Conservation (phyloP, 2,329 filamentous ascomycete species). For the Allantophomopsis cytisporea region DNA sequence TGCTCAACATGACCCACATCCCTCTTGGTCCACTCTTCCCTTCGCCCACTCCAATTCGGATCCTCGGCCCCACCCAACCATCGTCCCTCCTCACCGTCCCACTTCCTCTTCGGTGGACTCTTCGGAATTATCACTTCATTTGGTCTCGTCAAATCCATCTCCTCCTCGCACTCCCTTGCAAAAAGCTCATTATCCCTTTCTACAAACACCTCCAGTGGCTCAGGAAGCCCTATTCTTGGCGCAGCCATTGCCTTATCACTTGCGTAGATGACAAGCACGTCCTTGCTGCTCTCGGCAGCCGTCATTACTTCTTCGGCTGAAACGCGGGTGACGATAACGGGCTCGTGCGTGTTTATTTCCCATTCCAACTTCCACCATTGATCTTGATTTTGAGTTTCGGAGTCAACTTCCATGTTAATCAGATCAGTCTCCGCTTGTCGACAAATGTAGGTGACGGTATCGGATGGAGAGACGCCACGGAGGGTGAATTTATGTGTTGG, state of each 20-base stretch:
- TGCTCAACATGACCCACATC: no score
- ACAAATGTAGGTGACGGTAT: conserved; percentile 35
- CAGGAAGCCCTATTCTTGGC: conserved; percentile 22
- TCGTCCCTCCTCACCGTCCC: conserved; percentile 2
- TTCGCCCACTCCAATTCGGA: no score
- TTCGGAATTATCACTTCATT: neutral
- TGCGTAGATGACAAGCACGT: conserved; percentile 36
- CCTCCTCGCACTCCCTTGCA: conserved; percentile 1
- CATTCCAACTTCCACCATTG: conserved; percentile 44
- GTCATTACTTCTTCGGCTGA: conserved; percentile 28
- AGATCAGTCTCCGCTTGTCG: conserved; percentile 25
- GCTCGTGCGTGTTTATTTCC: conserved; percentile 21
- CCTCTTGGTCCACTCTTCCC: no score
- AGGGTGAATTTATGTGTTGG: conserved; percentile 27
- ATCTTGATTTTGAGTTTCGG: conserved; percentile 17
- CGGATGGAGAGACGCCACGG: conserved; percentile 33
- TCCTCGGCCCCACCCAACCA: no score
- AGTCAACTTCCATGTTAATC: conserved; percentile 25
- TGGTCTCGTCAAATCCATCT: neutral
- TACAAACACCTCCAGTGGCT: conserved; percentile 29
- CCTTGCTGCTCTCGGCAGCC: conserved; percentile 31
- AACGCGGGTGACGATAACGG: conserved; percentile 35
- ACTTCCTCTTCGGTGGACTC: conserved; percentile 4
- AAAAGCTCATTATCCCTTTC: conserved; percentile 10
- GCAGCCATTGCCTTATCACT: conserved; percentile 31